Conservation (phyloP, 495 filamentous ascomycete species). For the Peziza echinospora region DNA sequence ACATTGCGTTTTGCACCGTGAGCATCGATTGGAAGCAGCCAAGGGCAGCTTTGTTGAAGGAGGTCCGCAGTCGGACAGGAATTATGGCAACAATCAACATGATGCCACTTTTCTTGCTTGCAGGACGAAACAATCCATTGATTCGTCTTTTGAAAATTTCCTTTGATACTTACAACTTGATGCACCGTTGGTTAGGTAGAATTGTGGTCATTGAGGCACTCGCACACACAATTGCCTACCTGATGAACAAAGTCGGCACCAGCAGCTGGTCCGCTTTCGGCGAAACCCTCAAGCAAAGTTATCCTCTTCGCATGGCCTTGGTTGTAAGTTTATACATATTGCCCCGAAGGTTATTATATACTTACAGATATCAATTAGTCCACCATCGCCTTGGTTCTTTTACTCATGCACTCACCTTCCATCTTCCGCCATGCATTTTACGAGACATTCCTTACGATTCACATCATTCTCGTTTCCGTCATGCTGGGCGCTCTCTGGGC, state of each 20-base stretch:
- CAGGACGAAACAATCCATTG: constrained; percentile 82
- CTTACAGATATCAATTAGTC: constrained; percentile 22
- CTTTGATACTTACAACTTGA: constrained; percentile 89
- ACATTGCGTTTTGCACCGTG: constrained; percentile 59
- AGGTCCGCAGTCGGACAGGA: constrained; percentile 67
- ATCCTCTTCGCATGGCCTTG: constrained; percentile 31
- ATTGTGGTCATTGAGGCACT: constrained; percentile 59
- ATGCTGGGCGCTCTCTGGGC: constrained; percentile 45
- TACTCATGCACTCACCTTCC: constrained; percentile 51
- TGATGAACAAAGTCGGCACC: constrained; percentile 8
- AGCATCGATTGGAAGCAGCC: constrained; percentile 38
- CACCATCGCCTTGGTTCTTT: constrained; percentile 37
- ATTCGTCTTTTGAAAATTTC: constrained; percentile 63
- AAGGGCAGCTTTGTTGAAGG: constrained; percentile 32
- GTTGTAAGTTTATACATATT: constrained; percentile 25
- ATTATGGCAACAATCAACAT: constrained; percentile 69
- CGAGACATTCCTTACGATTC: constrained; percentile 61
- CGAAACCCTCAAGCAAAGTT: constrained; percentile 17
- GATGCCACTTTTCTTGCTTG: constrained; percentile 74
- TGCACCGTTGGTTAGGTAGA: constrained; percentile 89
- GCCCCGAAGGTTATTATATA: background rate
- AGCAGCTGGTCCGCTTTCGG: constrained; percentile 28
- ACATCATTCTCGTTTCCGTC: constrained; percentile 45
- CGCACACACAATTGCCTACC: constrained; percentile 52
- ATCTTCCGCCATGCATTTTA: constrained; percentile 74